phyloP scores from a whole-genome alignment of 2,329 filamentous ascomycete genomes.

The Parastagonospora avenae region DNA sequence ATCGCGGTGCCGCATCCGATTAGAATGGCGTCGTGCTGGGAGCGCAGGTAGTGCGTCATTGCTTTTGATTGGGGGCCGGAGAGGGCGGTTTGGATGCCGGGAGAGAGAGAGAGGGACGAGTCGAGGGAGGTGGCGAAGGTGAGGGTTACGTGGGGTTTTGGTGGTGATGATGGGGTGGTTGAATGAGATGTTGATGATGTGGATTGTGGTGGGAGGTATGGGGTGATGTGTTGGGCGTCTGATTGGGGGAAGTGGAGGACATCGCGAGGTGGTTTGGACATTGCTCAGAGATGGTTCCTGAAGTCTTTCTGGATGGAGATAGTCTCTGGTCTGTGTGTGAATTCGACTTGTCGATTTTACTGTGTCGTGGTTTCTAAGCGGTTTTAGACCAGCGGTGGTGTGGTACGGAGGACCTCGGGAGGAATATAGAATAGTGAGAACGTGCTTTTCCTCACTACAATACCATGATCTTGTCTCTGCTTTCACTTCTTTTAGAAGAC shows the following conservation, averaged over 20 bases:
- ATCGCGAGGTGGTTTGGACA: slow-evolving; percentile 18
- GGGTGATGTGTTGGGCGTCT: slow-evolving; percentile 53
- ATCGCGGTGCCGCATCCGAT: slow-evolving; percentile 83
- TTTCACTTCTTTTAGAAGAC: too few relatives aligned
- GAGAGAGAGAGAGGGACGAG: slow-evolving; percentile 74
- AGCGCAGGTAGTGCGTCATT: slow-evolving; percentile 91
- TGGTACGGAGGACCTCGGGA: too few relatives aligned
- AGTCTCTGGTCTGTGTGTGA: too few relatives aligned
- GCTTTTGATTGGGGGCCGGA: slow-evolving; percentile 84
- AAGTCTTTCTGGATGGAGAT: too few relatives aligned
- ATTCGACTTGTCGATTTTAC: too few relatives aligned
- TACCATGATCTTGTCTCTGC: too few relatives aligned
- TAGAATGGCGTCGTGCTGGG: slow-evolving; percentile 80
- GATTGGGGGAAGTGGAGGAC: slow-evolving; percentile 50
- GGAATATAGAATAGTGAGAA: too few relatives aligned
- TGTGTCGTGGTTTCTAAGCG: too few relatives aligned
- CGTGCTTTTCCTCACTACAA: too few relatives aligned
- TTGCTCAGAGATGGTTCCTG: background rate
- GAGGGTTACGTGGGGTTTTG: slow-evolving; percentile 61
- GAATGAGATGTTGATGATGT: background rate
- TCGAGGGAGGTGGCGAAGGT: slow-evolving; percentile 94
- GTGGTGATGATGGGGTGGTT: background rate
- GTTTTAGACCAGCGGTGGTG: too few relatives aligned
- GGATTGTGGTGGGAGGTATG: slow-evolving; percentile 52
- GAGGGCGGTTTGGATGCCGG: slow-evolving; percentile 79